A percentile compares a stretch with the other conserved stretches of the same genome.
phyloP scores from a whole-genome alignment of 2,329 filamentous ascomycete genomes.

The Alternaria sp. region DNA sequence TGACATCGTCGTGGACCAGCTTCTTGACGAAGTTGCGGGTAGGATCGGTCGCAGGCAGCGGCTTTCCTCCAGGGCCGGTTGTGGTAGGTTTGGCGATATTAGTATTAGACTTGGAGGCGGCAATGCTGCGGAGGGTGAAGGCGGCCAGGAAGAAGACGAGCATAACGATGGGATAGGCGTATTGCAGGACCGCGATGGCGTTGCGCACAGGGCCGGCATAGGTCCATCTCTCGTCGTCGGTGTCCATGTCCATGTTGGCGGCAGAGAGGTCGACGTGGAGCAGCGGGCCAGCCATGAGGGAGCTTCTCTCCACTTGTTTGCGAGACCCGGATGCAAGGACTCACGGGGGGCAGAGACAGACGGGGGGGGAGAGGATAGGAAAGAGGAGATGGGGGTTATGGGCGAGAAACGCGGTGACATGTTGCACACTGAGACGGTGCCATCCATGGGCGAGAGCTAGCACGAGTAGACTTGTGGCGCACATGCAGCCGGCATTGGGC shows the following conservation, averaged over 20 bases:
- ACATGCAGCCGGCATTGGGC: conserved; percentile 16
- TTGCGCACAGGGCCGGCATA: conserved; percentile 31
- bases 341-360: conserved; percentile 23
- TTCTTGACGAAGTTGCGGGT: conserved; percentile 56
- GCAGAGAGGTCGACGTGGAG: conserved; percentile 18
- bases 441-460: conserved; percentile 17
- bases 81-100: conserved; percentile 59
- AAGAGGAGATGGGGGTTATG: conserved; percentile 12
- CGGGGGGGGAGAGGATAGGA: conserved; percentile 5
- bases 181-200: conserved; percentile 57
- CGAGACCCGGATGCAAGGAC: conserved; percentile 19
- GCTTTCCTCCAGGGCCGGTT: conserved; percentile 87
- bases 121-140: conserved; percentile 69
- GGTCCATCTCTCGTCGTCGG: conserved; percentile 28
- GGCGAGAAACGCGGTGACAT: conserved; percentile 26
- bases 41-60: conserved; percentile 72
- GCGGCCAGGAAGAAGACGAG: conserved; percentile 69
- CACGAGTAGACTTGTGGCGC: conserved; percentile 20
- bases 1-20: conserved; percentile 64
- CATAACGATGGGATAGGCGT: conserved; percentile 69
- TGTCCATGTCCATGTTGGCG: conserved; percentile 15
- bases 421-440: conserved; percentile 15
- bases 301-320: conserved; percentile 23
- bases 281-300: conserved; percentile 33
- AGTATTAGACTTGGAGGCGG: conserved; percentile 58